These are phyloP conservation scores for Rosa rugosa DNA, from an alignment of 306 rosid species.

Conservation along the genomic window DNA sequence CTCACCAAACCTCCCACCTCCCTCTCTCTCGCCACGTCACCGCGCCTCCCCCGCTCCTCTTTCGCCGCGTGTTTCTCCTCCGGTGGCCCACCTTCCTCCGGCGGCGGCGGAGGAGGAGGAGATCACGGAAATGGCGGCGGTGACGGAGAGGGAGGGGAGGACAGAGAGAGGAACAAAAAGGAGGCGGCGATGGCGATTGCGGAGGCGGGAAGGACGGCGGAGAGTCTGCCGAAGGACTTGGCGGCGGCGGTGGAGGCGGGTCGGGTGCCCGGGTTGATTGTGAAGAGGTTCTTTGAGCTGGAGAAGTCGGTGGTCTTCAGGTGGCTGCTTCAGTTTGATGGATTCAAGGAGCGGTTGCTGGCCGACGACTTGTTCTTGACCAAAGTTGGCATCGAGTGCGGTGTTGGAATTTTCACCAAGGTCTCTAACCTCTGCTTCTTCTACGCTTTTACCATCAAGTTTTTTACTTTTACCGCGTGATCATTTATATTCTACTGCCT, in stretches of 20 bases:
- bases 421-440: constrained; percentile 22
- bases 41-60: constrained; percentile 21
- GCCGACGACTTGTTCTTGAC: constrained; percentile 88
- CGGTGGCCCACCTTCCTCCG: background rate
- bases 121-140: constrained; percentile 8
- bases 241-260: constrained; percentile 70
- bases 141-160: constrained; percentile 41
- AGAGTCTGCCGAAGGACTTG: constrained; percentile 71
- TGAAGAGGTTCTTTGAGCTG: constrained; percentile 66
- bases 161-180: constrained; percentile 51
- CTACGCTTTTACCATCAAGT: background rate
- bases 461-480: background rate
- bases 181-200: constrained; percentile 66
- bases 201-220: constrained; percentile 61
- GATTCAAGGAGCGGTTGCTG: constrained; percentile 86
- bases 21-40: constrained; percentile 17
- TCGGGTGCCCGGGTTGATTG: constrained; percentile 65
- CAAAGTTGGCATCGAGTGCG: constrained; percentile 83
- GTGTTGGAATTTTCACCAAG: constrained; percentile 88
- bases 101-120: constrained; percentile 21
- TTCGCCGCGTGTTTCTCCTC: constrained; percentile 21
- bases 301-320: constrained; percentile 60
- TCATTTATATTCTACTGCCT: background rate
- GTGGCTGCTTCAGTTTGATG: constrained; percentile 74
- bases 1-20: constrained; percentile 25